These are phyloP conservation scores for Parachaetomium inaequale DNA, from an alignment of 495 filamentous ascomycete species.

Conservation along the genomic window DNA sequence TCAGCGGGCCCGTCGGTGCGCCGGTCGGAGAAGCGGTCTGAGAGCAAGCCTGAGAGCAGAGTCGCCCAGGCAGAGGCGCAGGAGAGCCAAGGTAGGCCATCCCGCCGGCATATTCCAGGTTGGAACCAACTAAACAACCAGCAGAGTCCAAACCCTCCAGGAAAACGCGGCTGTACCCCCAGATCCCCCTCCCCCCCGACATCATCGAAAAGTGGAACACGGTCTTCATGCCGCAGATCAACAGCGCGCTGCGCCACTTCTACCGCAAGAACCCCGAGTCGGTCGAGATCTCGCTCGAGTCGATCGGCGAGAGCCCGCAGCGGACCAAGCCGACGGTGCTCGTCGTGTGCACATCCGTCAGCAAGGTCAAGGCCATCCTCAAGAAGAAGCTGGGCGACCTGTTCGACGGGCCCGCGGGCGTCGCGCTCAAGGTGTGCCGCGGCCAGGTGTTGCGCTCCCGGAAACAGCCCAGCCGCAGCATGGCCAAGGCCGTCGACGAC, in stretches of 20 bases:
- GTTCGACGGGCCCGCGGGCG: conserved; percentile 56
- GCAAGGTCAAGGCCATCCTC: conserved; percentile 64
- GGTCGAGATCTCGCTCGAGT: conserved; percentile 69
- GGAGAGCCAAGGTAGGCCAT: conserved; percentile 8
- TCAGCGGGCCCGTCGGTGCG: background rate
- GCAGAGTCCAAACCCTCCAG: conserved; percentile 13
- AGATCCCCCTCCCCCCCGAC: conserved; percentile 54
- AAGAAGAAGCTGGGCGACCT: conserved; percentile 60
- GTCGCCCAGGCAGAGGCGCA: background rate
- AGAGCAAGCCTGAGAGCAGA: background rate
- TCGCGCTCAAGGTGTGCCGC: conserved; percentile 59
- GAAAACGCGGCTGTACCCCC: conserved; percentile 47
- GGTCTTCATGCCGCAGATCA: conserved; percentile 65
- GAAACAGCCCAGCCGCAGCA: conserved; percentile 44
- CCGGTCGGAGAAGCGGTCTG: conserved; percentile 18
- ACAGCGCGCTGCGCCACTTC: conserved; percentile 54
- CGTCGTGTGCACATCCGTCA: conserved; percentile 69
- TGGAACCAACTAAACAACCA: background rate
- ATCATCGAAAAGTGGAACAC: conserved; percentile 68
- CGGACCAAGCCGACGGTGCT: conserved; percentile 68
- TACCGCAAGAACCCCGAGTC: conserved; percentile 67
- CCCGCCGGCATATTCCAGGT: background rate
- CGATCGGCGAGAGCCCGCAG: conserved; percentile 64
- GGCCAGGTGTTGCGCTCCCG: conserved; percentile 66
- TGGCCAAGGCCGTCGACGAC: conserved; percentile 31